Evolutionary conservation across 2,329 filamentous ascomycete species (phyloP), one percentile per base, ranked within the genome.

Genomic region (Reticulascus tulasneorum): DNA sequence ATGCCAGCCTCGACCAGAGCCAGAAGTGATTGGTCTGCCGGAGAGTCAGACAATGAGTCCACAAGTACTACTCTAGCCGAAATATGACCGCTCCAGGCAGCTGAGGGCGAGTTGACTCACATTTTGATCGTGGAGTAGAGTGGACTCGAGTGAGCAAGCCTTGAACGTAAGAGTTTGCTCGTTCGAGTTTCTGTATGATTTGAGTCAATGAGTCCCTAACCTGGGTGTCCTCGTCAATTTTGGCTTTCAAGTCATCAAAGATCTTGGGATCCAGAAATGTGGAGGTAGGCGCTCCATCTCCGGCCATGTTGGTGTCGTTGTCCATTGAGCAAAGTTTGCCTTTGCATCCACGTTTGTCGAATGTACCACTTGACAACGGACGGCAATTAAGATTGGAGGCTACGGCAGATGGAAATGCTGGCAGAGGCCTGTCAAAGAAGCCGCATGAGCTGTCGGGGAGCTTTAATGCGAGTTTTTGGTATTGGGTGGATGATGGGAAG

Each of bases 101-200:
- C 13, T 9, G 5, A 13, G 8, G 7, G 13, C 17, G 6, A 10
- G 16, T 25, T 20, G 17, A 61, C 67, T 45, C 53, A 74, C 73
- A 74, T 46, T 69, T 66, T 16, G 68, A 58, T 42, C 81, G 76
- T 10, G 87, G 82, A 5, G 89, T 95, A 3, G 90, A 93, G 64
- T 98, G 93, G 32, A 93, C 87, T 55, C 87, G 76, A 23, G 91
- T 93, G 33, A 97, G 77, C 35, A 90, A 76, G 28, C 90, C 88
- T 53, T 91, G 86, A 16, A 84, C 83, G 44, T 80, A 81, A 51
- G 86, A 79, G 46, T 86, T 85, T 76, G 88, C 82, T 55, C 89
- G 84, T 54, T 94, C 87, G 23, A 97, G 77, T 26, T 74, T 77
- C 56, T 93, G 84, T 28, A 93, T 75, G 50, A 94, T 85, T 38